Evolutionary conservation across 768 basidiomycete species (phyloP).

Genomic region (Boletus fagicola): DNA sequence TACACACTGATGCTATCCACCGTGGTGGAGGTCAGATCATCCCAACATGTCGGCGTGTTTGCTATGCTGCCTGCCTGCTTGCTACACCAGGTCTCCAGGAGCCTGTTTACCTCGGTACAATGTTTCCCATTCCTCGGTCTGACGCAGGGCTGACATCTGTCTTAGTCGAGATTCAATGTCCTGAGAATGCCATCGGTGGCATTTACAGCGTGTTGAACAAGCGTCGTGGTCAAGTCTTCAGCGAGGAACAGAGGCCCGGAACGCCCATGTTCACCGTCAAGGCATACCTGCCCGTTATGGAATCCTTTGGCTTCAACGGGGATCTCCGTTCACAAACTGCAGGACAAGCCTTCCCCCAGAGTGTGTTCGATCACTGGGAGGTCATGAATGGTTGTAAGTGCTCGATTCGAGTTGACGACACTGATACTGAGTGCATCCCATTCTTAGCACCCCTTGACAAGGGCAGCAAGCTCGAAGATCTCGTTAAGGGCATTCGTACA

Average conservation of each 20-base stretch:
- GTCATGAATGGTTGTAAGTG: conserved; percentile 74
- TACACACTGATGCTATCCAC: conserved; percentile 98
- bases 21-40: conserved; percentile 99
- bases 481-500: conserved; percentile 77
- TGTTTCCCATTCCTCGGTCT: neutral
- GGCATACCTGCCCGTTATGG: conserved; percentile 88
- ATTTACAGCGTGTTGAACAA: conserved; percentile 94
- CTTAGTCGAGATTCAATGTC: conserved; percentile 95
- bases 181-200: conserved; percentile 95
- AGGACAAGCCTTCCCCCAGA: conserved; percentile 98
- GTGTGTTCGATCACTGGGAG: conserved; percentile 93
- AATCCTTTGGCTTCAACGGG: conserved; percentile 97
- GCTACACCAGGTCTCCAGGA: conserved; percentile 92
- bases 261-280: conserved; percentile 99
- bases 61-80: conserved; percentile 93
- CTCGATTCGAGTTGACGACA: neutral
- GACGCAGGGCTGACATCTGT: conserved; percentile 12
- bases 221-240: conserved; percentile 98
- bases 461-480: conserved; percentile 86
- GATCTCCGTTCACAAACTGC: conserved; percentile 88
- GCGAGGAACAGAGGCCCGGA: conserved; percentile 93
- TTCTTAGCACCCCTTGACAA: conserved; percentile 71
- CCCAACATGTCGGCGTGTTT: conserved; percentile 93
- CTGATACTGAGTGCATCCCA: conserved; percentile 1
- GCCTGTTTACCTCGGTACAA: conserved; percentile 86